A percentile compares a stretch with the other conserved stretches of the same genome.
These are phyloP conservation scores for Dacryopinax primogenitus DNA, from an alignment of 768 basidiomycete genomes.

Conservation along the genomic window DNA sequence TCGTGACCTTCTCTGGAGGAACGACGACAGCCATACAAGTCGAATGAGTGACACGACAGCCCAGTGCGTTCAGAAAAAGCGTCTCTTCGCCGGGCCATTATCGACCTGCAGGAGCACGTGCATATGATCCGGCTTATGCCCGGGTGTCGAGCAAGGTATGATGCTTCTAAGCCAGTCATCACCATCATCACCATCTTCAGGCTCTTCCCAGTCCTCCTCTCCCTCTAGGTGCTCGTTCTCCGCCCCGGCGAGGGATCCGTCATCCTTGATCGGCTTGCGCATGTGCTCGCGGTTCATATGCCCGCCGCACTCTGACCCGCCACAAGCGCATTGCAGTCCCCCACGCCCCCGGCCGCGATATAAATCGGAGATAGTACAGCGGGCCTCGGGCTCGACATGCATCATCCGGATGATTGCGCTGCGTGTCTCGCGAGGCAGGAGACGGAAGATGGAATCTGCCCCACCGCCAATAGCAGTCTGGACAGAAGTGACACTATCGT, in stretches of 20 bases:
- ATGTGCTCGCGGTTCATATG: constrained; percentile 22
- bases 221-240: constrained; percentile 58
- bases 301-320: constrained; percentile 32
- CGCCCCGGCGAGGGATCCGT: constrained; percentile 27
- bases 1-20: no score
- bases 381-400: constrained; percentile 70
- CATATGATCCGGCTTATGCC: constrained; percentile 37
- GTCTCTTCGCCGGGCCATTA: constrained; percentile 58
- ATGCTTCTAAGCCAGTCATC: constrained; percentile 82
- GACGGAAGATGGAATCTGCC: constrained; percentile 89
- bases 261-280: constrained; percentile 17
- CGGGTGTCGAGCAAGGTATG: constrained; percentile 43
- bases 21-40: no score
- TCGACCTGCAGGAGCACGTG: constrained; percentile 65
- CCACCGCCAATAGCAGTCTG: constrained; percentile 57
- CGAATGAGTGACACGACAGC: no score
- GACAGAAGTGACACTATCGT: constrained; percentile 31
- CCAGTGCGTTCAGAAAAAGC: constrained; percentile 49
- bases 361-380: constrained; percentile 87
- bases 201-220: constrained; percentile 26
- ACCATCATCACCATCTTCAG: constrained; percentile 41
- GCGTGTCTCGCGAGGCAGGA: constrained; percentile 86
- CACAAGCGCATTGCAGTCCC: constrained; percentile 71
- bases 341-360: constrained; percentile 68
- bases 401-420: constrained; percentile 87